phyloP scores from a whole-genome alignment of 1,284 basidiomycete species.

The Boletus austroedulis region DNA sequence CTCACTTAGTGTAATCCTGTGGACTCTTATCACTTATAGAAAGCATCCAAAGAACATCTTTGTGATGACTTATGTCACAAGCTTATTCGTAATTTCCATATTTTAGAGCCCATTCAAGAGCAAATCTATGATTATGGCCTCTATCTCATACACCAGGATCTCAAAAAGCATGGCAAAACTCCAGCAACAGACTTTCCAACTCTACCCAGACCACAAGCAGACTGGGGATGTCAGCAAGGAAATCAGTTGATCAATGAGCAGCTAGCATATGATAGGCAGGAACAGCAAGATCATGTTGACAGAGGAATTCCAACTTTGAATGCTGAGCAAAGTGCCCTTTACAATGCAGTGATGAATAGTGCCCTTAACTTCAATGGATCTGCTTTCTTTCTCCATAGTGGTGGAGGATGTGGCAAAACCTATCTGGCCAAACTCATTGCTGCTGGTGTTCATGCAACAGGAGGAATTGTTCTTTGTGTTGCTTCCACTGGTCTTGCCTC shows the following conservation, averaged over 20 bases:
- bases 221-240: constrained; percentile 30
- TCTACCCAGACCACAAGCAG: constrained; percentile 31
- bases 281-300: constrained; percentile 15
- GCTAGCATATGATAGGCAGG: constrained; percentile 31
- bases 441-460: constrained; percentile 28
- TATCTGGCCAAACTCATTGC: constrained; percentile 45
- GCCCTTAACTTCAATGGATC: not conserved
- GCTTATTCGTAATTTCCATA: constrained; percentile 4
- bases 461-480: constrained; percentile 39
- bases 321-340: constrained; percentile 3
- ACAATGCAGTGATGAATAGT: constrained; percentile 14
- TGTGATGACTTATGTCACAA: constrained; percentile 35
- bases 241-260: constrained; percentile 44
- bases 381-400: constrained; percentile 45
- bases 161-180: constrained; percentile 24
- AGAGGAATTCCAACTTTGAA: constrained; percentile 5
- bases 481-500: constrained; percentile 27
- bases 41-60: constrained; percentile 19
- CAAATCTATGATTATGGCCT: constrained; percentile 42
- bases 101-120: constrained; percentile 27
- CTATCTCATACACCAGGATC: constrained; percentile 34
- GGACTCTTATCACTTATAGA: constrained; percentile 31
- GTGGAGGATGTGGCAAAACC: constrained; percentile 51
- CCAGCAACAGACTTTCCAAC: constrained; percentile 30
- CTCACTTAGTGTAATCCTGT: constrained; percentile 30